Base-by-base conservation (phyloP, 345 rosid species). In the Schrenkiella parvula region DNA sequence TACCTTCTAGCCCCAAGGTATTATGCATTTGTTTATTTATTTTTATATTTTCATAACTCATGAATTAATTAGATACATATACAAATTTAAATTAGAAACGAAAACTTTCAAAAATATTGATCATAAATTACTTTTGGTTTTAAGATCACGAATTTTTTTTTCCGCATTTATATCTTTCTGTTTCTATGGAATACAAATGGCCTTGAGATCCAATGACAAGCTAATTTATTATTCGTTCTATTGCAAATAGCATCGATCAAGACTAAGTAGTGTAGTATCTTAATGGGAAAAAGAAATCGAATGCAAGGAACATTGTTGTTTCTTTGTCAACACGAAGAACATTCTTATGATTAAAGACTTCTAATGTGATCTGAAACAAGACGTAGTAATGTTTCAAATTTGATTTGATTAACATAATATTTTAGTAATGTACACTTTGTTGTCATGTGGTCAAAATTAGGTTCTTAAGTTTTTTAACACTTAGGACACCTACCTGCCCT, bases 1-100 rank as follows among this genome's bases (percentile, higher is more conserved):
- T 56, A 54, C 75, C 80, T 37, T 46, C 80, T 26, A 69, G 75
- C 21, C 80, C 80, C 44, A 76, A 76, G 71, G 79, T 76, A 34
- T 22, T 76, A 34, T 22, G 1, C 37, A 51, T 31, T 15, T 34
- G 29, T 55, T 26, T 26, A 1, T 34, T 21, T 4, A 1, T 17
- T 10, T 63, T 6, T 41, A 31, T 46, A 53, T 41, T 51, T 0
- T 12, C 4, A 35, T 35, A 9, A n/a, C n/a, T n/a, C n/a, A 8
- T 7, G 4, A 15, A 5, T 6, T 51, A 23, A 12, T 12, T 23
- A 15, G 12, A 22, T 10, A 10, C 11, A 3, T 50, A 22, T 48
- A 11, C 6, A 10, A 9, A 22, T 3, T 22, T 23, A 31, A 31
- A n/a, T 43, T 31, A 26, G 54, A 26, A 55, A 54, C n/a, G n/a